Evolutionary conservation across 805 yeast species (phyloP), one percentile per base, ranked within the genome.

Genomic region (Nakazawaea holstii): DNA sequence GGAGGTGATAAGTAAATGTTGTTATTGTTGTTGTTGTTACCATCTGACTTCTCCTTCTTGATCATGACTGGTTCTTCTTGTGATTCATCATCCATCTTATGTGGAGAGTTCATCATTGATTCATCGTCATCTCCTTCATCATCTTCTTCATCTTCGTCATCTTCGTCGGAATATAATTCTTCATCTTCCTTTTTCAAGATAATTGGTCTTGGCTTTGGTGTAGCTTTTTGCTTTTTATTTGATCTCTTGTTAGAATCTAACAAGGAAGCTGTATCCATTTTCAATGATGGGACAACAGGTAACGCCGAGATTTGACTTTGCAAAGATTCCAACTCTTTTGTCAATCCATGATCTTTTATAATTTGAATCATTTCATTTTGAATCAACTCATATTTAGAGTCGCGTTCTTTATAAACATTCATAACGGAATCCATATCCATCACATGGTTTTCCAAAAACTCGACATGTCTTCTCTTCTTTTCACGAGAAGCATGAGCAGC

Each of bases 401-500:
- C 54, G 35, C 55, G 54, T 5, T 39, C 17, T 31, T 54, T 49
- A 35, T 51, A 56, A 8, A 40, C 36, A 1, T 41, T 14, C 4
- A 57, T 35, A 20, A 53, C 46, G 27, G 40, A 29, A 52, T 73
- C 80, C 55, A 79, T 65, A 31, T 65, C 60, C 37, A 62, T 55
- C 35, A 76, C 81, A 54, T 77, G 79, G 35, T 70, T 64, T 66
- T 92, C 97, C 55, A 94, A 74, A 52, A 79, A 81, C 66, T 90
- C 96, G 49, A 94, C 84, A 62, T 92, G 96, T 61, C 82, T 80
- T 62, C 98, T 79, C 77, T 92, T 92, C 79, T 92, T 91, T 62
- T 94, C 99, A 55, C 99, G 79, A 28, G 96, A 87, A 45, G 96
- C 96, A 64, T 92, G 98, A 41, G 99, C 99, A 13, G 98, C 98